phyloP scores from a whole-genome alignment of 148 eudicot species.

The Pharnaceum exiguum region DNA sequence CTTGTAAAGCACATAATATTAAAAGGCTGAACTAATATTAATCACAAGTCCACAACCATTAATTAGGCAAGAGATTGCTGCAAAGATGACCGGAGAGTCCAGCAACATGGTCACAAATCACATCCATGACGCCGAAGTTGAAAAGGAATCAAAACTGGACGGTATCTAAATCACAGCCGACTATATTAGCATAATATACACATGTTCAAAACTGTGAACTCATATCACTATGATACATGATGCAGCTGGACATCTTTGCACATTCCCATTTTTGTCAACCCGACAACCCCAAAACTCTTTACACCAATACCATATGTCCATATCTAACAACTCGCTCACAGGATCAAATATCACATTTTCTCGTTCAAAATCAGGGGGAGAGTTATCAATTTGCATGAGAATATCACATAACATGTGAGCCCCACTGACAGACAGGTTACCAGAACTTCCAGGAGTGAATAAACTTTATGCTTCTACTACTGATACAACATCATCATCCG shows the following conservation, averaged over 20 bases:
- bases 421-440: not conserved
- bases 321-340: not conserved
- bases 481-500: conserved; percentile 53
- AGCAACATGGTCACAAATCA: too few relatives aligned
- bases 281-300: conserved; percentile 3
- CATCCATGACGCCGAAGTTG: not conserved
- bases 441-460: not conserved
- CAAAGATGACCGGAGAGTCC: too few relatives aligned
- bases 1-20: too few relatives aligned
- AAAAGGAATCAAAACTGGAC: not conserved
- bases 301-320: not conserved
- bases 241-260: not conserved
- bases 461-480: conserved; percentile 42
- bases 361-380: not conserved
- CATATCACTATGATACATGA: conserved; percentile 8
- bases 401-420: too few relatives aligned
- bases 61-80: too few relatives aligned
- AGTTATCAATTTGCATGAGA: too few relatives aligned
- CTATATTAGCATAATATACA: conserved; percentile 13
- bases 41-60: too few relatives aligned
- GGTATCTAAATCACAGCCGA: conserved; percentile 1
- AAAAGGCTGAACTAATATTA: too few relatives aligned
- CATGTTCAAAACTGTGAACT: conserved; percentile 9
- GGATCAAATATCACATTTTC: not conserved
- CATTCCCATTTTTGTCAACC: not conserved